Evolutionary conservation across 208 protist genomes (phyloP).

Genomic region (Leishmania arabica): DNA sequence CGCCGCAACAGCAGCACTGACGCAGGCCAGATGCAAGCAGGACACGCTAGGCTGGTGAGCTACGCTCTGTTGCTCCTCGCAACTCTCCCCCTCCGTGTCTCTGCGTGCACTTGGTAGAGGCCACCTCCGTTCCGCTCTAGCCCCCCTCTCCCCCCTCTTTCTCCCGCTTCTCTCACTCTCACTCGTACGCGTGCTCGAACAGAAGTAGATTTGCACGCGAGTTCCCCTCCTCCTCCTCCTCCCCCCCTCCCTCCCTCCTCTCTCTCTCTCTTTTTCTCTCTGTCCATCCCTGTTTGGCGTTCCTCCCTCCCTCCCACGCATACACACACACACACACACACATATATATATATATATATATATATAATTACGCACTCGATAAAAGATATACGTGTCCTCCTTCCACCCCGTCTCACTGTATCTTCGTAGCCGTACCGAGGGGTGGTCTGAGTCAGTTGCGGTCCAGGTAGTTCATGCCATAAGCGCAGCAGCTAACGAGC

Average conservation of each 20-base stretch:
- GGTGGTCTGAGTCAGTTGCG: neutral
- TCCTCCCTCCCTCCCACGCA: neutral
- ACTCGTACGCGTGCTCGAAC: neutral
- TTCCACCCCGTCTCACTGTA: neutral
- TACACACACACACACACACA: neutral
- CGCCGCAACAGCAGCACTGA: neutral
- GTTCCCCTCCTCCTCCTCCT: neutral
- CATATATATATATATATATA: neutral
- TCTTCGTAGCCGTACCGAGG: neutral
- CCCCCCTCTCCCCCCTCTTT: neutral
- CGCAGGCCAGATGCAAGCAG: neutral
- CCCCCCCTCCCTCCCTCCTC: no score
- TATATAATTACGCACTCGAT: neutral
- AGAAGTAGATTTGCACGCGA: neutral
- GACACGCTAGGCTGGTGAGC: neutral
- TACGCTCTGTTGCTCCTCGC: neutral
- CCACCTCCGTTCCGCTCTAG: neutral
- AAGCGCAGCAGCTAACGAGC: neutral
- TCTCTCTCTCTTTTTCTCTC: neutral
- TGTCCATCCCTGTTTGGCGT: neutral
- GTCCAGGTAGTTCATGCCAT: neutral
- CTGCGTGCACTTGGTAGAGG: neutral
- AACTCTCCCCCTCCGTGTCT: neutral
- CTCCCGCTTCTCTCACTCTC: neutral
- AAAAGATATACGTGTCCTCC: neutral